These are phyloP conservation scores for Pestalotiopsis sp. DNA, from an alignment of 2,329 filamentous ascomycete genomes.

Conservation along the genomic window DNA sequence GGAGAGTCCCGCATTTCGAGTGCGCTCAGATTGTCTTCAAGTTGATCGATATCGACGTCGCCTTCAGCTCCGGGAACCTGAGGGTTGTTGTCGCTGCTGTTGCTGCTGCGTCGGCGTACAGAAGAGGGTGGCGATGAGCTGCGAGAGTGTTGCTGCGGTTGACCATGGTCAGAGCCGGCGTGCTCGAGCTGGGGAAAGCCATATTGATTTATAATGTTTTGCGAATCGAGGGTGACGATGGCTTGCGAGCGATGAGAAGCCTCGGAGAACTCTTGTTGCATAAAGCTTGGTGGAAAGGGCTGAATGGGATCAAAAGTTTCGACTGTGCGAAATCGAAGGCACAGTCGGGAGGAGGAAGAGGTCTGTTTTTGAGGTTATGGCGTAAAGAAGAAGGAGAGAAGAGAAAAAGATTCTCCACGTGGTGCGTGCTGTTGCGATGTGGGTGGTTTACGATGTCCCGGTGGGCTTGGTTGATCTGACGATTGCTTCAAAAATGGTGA, in stretches of 20 bases:
- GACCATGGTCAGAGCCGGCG: constrained; percentile 40
- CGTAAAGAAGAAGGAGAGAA: background rate
- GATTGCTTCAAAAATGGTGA: background rate
- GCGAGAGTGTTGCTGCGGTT: constrained; percentile 33
- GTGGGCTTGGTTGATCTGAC: background rate
- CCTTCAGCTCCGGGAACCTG: constrained; percentile 18
- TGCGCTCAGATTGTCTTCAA: constrained; percentile 54
- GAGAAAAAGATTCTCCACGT: background rate
- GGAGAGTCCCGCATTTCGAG: constrained; percentile 44
- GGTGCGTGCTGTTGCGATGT: background rate
- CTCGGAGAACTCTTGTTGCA: constrained; percentile 60
- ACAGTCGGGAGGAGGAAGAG: constrained; percentile 44
- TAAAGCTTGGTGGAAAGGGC: constrained; percentile 54
- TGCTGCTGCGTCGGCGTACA: constrained; percentile 21
- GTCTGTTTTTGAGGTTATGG: background rate
- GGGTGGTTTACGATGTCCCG: background rate
- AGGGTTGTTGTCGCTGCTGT: constrained; percentile 17
- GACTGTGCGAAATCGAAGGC: constrained; percentile 55
- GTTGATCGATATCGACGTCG: constrained; percentile 41
- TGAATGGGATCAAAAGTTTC: constrained; percentile 27
- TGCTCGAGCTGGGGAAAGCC: constrained; percentile 48
- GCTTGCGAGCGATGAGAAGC: constrained; percentile 27
- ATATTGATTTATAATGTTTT: constrained; percentile 52
- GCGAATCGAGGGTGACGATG: constrained; percentile 33
- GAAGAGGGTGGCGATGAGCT: constrained; percentile 38